phyloP scores from a whole-genome alignment of 2,329 filamentous ascomycete species.

The Aspergillus fumigatiaffinis region DNA sequence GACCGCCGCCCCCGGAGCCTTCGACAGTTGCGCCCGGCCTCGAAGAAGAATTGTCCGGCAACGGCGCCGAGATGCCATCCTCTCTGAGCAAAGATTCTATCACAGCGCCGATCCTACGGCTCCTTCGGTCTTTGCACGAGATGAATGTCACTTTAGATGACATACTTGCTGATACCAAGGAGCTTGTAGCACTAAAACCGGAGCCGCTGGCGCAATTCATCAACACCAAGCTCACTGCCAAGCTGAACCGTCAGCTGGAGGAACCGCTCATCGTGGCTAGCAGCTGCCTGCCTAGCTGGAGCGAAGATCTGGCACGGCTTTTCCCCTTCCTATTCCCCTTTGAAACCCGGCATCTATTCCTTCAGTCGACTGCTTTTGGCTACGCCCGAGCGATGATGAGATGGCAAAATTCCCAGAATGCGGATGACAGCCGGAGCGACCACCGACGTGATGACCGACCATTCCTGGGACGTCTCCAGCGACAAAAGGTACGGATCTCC shows the following conservation, averaged over 20 bases:
- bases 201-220: constrained; percentile 93
- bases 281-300: constrained; percentile 93
- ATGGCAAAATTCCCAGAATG: constrained; percentile 88
- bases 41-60: constrained; percentile 41
- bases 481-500: constrained; percentile 97
- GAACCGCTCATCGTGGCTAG: constrained; percentile 96
- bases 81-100: constrained; percentile 80
- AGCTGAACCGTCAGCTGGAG: constrained; percentile 93
- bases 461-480: constrained; percentile 84
- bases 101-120: constrained; percentile 78
- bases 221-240: constrained; percentile 96
- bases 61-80: constrained; percentile 63
- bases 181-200: constrained; percentile 64
- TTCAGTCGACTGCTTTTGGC: constrained; percentile 96
- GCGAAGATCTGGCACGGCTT: constrained; percentile 84
- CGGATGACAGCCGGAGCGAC: constrained; percentile 75
- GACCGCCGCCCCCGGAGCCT: constrained; percentile 72
- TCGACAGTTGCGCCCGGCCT: constrained; percentile 55
- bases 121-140: constrained; percentile 87
- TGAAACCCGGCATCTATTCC: constrained; percentile 91
- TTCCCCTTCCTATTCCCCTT: constrained; percentile 98
- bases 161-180: constrained; percentile 74
- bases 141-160: constrained; percentile 93
- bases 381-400: constrained; percentile 96
- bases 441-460: constrained; percentile 82